phyloP scores from a whole-genome alignment of 768 basidiomycete species.

The Coprinopsis sp. region DNA sequence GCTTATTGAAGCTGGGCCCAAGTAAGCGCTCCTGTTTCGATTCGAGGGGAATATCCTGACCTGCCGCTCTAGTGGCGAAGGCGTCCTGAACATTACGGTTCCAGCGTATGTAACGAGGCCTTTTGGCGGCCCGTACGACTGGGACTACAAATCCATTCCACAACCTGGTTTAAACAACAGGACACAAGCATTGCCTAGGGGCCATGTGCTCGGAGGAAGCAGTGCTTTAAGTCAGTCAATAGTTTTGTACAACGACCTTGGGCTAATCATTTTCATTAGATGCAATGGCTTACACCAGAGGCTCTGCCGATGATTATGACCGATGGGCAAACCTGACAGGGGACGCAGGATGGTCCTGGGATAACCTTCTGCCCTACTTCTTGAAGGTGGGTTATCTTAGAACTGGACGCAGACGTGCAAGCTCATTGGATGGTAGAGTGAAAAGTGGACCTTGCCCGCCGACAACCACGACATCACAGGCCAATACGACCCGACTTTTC shows the following conservation, averaged over 20 bases:
- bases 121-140: constrained; percentile 20
- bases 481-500: too few species aligned
- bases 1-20: constrained; percentile 26
- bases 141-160: constrained; percentile 27
- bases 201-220: constrained; percentile 27
- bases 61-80: constrained; percentile 15
- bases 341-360: constrained; percentile 30
- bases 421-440: not conserved
- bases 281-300: constrained; percentile 22
- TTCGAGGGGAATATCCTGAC: not conserved
- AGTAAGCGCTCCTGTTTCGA: constrained; percentile 13
- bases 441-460: too few species aligned
- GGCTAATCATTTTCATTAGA: constrained; percentile 9
- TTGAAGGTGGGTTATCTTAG: not conserved
- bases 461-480: too few species aligned
- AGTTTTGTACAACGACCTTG: not conserved
- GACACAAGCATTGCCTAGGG: constrained; percentile 17
- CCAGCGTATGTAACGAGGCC: constrained; percentile 16
- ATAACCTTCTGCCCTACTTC: constrained; percentile 12
- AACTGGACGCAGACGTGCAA: not conserved
- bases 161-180: constrained; percentile 21
- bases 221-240: constrained; percentile 18
- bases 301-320: constrained; percentile 18
- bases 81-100: constrained; percentile 16
- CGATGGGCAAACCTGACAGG: constrained; percentile 22